Evolutionary conservation across 2,329 filamentous ascomycete species (phyloP).

Genomic region (Ciborinia camelliae): DNA sequence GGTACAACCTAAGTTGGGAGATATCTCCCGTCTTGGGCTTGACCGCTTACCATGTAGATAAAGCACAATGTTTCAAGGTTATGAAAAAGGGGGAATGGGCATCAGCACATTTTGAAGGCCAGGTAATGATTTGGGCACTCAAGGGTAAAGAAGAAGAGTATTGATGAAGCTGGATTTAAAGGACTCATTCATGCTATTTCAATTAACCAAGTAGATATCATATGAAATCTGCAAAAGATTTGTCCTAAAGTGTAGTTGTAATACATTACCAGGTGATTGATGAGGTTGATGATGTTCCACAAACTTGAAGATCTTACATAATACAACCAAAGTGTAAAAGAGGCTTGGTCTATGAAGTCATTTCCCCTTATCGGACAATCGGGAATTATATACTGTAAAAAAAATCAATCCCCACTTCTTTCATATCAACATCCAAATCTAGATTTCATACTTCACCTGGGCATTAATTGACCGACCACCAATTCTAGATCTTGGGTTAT

Average conservation of each 20-base stretch:
- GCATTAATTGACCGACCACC: not conserved
- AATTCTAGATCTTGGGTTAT: not conserved
- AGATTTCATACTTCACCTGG: not conserved
- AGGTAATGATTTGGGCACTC: not conserved
- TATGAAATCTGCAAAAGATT: no score
- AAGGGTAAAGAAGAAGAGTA: not conserved
- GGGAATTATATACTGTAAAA: not conserved
- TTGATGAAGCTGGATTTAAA: not conserved
- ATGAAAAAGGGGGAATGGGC: not conserved
- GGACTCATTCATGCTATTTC: not conserved
- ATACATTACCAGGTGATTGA: no score
- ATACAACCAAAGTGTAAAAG: not conserved
- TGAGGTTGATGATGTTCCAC: no score
- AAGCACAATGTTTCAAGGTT: not conserved
- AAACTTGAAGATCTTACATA: not conserved
- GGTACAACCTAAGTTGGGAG: not conserved
- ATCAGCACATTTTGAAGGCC: not conserved
- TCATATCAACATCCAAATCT: not conserved
- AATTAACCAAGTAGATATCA: not conserved
- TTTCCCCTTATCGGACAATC: not conserved
- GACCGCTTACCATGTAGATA: not conserved
- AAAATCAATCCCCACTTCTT: not conserved
- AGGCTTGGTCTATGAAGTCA: not conserved
- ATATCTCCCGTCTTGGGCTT: not conserved
- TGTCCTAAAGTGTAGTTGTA: no score